phyloP scores from a whole-genome alignment of 2,329 filamentous ascomycete genomes.

The Coniochaeta sp. region DNA sequence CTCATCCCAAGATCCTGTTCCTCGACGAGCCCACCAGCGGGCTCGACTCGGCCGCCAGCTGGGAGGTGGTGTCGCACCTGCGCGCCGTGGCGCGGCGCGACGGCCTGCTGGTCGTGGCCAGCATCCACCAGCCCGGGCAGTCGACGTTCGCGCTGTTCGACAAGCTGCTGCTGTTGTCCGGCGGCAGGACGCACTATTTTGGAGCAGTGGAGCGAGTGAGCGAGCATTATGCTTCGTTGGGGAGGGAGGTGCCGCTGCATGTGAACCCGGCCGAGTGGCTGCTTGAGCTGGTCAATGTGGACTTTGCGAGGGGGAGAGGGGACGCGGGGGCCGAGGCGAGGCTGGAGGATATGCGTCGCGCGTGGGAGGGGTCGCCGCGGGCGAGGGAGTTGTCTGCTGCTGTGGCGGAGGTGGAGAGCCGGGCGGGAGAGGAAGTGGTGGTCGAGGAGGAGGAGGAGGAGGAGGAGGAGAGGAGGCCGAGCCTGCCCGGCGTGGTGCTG shows the following conservation, averaged over 20 bases:
- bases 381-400: constrained; percentile 13
- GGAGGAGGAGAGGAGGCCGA: constrained; percentile 31
- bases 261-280: constrained; percentile 77
- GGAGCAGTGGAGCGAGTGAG: constrained; percentile 52
- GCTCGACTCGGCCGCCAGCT: constrained; percentile 69
- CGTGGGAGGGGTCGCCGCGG: constrained; percentile 44
- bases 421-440: constrained; percentile 11
- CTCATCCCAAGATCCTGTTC: constrained; percentile 72
- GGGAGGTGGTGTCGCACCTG: constrained; percentile 70
- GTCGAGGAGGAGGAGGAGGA: constrained; percentile 20
- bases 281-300: constrained; percentile 70
- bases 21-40: constrained; percentile 81
- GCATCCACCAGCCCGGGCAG: constrained; percentile 80
- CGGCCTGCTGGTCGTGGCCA: constrained; percentile 72
- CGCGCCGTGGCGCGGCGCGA: constrained; percentile 58
- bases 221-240: constrained; percentile 57
- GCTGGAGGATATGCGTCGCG: constrained; percentile 43
- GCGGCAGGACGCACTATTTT: constrained; percentile 65
- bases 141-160: constrained; percentile 76
- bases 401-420: constrained; percentile 17
- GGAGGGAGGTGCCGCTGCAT: constrained; percentile 56
- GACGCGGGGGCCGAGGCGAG: constrained; percentile 38
- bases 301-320: constrained; percentile 50
- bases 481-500: constrained; percentile 41
- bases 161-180: constrained; percentile 66